Conservation (phyloP, 345 rosid genomes). For the Excoecaria cochinchinensis region DNA sequence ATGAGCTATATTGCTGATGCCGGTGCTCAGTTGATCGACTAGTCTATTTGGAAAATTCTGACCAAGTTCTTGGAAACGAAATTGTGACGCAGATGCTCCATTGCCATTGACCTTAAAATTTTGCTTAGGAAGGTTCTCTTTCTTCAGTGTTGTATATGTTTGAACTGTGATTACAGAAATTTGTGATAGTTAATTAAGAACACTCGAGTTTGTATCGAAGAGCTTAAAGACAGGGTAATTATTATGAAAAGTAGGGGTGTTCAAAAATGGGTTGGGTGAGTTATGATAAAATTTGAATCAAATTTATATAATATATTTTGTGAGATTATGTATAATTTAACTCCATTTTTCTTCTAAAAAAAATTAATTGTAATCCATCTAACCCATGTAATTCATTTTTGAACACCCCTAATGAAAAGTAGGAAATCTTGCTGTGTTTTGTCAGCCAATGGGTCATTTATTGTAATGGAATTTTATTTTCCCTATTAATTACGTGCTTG, state of each 20-base stretch:
- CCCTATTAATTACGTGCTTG: no score
- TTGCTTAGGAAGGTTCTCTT: neutral
- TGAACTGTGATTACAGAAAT: neutral
- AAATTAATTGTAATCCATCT: no score
- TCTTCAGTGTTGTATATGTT: neutral
- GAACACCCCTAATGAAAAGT: no score
- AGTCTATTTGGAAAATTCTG: neutral
- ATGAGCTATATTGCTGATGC: neutral
- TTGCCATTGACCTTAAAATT: neutral
- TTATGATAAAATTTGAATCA: no score
- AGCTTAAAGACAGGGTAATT: neutral
- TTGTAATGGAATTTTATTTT: no score
- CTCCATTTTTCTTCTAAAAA: no score
- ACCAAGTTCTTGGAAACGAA: neutral
- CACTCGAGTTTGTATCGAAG: neutral
- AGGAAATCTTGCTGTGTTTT: no score
- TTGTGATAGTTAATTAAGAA: neutral
- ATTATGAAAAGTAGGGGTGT: neutral
- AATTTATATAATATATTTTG: no score
- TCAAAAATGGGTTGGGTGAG: no score
- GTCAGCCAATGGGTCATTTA: no score
- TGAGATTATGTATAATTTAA: no score
- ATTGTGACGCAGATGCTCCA: neutral
- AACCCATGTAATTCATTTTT: no score
- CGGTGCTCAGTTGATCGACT: neutral